A percentile compares a stretch with the other conserved stretches of the same genome.
These are phyloP conservation scores for Thermomucor indicae-seudaticae DNA, from an alignment of 371 early-diverging fungal species.

Conservation along the genomic window DNA sequence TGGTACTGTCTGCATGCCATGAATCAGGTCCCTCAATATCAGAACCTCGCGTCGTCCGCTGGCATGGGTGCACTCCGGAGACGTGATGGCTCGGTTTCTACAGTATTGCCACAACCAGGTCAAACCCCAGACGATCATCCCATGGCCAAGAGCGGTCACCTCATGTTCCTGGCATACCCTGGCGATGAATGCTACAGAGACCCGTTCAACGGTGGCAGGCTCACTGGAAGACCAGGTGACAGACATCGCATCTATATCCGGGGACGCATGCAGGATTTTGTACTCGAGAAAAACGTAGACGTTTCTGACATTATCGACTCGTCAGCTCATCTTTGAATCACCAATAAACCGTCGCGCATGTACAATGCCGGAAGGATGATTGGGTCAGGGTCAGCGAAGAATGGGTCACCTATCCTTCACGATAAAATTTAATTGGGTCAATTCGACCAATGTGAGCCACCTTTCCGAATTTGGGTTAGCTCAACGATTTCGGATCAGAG, in stretches of 20 bases:
- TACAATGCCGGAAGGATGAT: too few species aligned
- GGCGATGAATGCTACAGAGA: slow-evolving; percentile 31
- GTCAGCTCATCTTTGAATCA: not conserved
- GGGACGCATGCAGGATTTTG: slow-evolving; percentile 23
- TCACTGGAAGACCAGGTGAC: slow-evolving; percentile 13
- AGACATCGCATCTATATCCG: slow-evolving; percentile 35
- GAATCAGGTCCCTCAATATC: slow-evolving; percentile 17
- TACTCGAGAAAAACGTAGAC: slow-evolving; percentile 23
- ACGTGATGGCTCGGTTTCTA: slow-evolving; percentile 23
- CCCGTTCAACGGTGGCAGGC: slow-evolving; percentile 5
- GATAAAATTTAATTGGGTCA: too few species aligned
- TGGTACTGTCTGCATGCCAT: slow-evolving; percentile 54
- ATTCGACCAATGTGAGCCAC: too few species aligned
- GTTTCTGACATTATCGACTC: slow-evolving; percentile 12
- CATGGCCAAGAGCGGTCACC: slow-evolving; percentile 13
- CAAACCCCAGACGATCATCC: slow-evolving; percentile 14
- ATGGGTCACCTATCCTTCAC: too few species aligned
- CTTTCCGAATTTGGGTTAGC: too few species aligned
- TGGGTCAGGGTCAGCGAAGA: too few species aligned
- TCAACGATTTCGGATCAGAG: too few species aligned
- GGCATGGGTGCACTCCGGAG: slow-evolving; percentile 32
- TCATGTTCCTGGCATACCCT: slow-evolving; percentile 30
- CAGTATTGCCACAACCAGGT: slow-evolving; percentile 46
- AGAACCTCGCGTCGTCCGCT: slow-evolving; percentile 22
- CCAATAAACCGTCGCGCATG: too few species aligned